Conservation (phyloP, 768 basidiomycete genomes). For the Trametes meyenii region DNA sequence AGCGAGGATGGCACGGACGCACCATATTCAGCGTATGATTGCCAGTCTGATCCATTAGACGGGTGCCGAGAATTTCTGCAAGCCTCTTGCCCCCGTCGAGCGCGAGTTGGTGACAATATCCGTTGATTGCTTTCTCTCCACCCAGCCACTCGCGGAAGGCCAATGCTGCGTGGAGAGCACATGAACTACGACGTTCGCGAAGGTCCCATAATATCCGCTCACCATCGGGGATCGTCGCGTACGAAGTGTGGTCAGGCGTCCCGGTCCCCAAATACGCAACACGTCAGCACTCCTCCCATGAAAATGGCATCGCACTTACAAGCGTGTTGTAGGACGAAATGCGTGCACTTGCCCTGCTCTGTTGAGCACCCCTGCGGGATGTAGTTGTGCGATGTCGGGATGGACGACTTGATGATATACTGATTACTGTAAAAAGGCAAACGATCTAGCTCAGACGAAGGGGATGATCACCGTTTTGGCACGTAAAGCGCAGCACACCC, state of each 20-base stretch:
- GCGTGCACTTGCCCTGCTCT: conserved; percentile 14
- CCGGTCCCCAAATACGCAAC: conserved; percentile 56
- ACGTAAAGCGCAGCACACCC: conserved; percentile 77
- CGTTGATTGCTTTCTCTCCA: conserved; percentile 71
- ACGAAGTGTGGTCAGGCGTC: conserved; percentile 58
- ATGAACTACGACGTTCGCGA: neutral
- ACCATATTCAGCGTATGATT: conserved; percentile 77
- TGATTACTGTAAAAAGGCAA: conserved; percentile 52
- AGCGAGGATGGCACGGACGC: too few relatives aligned
- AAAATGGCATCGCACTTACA: conserved; percentile 16
- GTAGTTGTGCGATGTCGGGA: conserved; percentile 60
- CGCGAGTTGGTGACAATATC: conserved; percentile 72
- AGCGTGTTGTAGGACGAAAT: conserved; percentile 31
- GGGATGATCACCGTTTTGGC: conserved; percentile 51
- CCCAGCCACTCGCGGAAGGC: conserved; percentile 75
- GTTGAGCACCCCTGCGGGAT: conserved; percentile 39
- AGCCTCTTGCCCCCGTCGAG: conserved; percentile 63
- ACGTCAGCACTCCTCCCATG: neutral
- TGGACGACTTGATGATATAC: conserved; percentile 57
- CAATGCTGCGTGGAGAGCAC: conserved; percentile 49
- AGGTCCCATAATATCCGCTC: conserved; percentile 5
- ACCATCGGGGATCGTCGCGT: conserved; percentile 59
- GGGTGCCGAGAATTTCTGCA: conserved; percentile 61
- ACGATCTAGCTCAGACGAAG: neutral
- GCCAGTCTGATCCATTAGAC: conserved; percentile 58